Evolutionary conservation across 2,329 filamentous ascomycete genomes (phyloP), one percentile per base, ranked within the genome.

Genomic region (Talaromyces albobiverticillius): DNA sequence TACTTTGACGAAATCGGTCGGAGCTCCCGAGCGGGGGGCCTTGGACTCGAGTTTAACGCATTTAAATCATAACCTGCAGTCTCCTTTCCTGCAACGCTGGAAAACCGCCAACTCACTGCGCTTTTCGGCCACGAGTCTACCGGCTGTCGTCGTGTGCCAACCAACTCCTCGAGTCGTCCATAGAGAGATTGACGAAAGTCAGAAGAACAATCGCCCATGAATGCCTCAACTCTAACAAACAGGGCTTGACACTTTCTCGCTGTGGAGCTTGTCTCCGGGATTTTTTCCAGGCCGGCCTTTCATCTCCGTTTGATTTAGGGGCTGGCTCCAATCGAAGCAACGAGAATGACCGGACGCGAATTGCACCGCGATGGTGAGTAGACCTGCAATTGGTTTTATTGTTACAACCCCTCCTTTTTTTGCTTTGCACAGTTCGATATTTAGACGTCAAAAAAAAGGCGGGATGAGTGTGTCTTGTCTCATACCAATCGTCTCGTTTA

Each of bases 281-380:
- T 42, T 50, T 49, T 46, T 42, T 40, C 16, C 41, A n/a, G 13
- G 34, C 36, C 43, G 22, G 23, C 31, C 38, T 25, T 46, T 20
- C 45, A 26, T 32, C 49, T 46, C 38, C 22, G 54, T 53, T 50
- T 18, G 11, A 31, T 23, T 46, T 47, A 45, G 40, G 47, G 42
- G 42, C 42, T 55, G 46, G 18, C 41, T 49, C 40, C 40, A n/a
- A n/a, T n/a, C n/a, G 23, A 40, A 36, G 42, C 52, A 40, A 50
- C 55, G 49, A 58, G 56, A 46, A 61, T 61, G 62, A 72, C 71
- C 66, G 68, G 69, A 61, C 64, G 64, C 58, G 60, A 64, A 58
- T 66, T 65, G 57, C 65, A 67, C 59, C 60, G 65, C 55, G 68
- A 72, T 71, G 71, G 71, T 73, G 58, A 71, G 71, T 72, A 51